Base-by-base conservation (phyloP, 179 eudicot genomes). In the Camellia oleifera region DNA sequence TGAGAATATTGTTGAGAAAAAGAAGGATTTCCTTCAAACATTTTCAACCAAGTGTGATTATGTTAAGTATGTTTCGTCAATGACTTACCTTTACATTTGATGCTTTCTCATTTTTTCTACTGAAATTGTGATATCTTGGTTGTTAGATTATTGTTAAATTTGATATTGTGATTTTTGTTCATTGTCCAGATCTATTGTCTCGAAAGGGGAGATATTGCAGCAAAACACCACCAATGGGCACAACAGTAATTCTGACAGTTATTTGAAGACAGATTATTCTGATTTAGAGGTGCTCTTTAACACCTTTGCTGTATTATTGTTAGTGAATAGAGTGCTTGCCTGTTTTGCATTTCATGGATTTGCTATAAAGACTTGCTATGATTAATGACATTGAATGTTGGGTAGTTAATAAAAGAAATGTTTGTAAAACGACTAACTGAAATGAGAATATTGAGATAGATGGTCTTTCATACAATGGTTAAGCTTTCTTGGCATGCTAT, bases 1-100 rank as follows among this genome's bases (percentile, higher is more conserved):
- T 81, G 97, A 92, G 82, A 92, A 87, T 80, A 85, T 94, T 78
- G 84, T 96, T 15, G 97, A 96, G 85, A 83, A 83, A 50, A 94
- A 96, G 85, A 92, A 88, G 69, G 91, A 92, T 64, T 96, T 94
- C 81, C 86, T 94, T 72, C 86, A 81, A 77, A 86, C 91, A n/a
- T 94, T 96, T 82, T 85, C 89, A 45, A 81, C 89, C 8, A 93
- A 96, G 58, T 74, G 81, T 62, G 83, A 89, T 63, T 89, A 82
- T 87, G 88, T 94, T 65, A 84, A 88, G 99, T 96, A 92, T 80
- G 77, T 65, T 17, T 77, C 48, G 50, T 76, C 78, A 61, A n/a
- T 61, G 23, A 13, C 62, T 75, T 6, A 50, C 71, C 72, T 10
- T 67, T 76, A 3, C 42, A 81, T 45, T 17, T 69, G 23, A 4